Evolutionary conservation across 2,329 filamentous ascomycete species (phyloP).

Genomic region (Paecilomyces sp.): DNA sequence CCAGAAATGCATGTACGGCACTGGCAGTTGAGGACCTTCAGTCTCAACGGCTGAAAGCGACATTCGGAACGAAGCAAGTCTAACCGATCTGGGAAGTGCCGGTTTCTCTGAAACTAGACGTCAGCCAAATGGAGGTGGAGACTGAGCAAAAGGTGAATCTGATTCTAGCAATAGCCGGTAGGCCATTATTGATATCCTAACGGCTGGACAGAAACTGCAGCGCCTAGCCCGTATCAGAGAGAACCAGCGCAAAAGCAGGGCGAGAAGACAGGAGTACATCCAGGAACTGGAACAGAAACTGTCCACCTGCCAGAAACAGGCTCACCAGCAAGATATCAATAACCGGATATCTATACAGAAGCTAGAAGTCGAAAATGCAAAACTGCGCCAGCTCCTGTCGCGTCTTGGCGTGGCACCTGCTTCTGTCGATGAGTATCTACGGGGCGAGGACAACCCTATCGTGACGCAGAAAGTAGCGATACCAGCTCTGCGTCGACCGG

Average conservation of each 20-base stretch:
- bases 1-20: not conserved
- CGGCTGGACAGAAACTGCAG: constrained; percentile 15
- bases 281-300: constrained; percentile 29
- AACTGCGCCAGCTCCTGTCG: constrained; percentile 18
- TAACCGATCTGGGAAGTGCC: not conserved
- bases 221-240: constrained; percentile 34
- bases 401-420: constrained; percentile 16
- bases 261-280: constrained; percentile 27
- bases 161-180: not conserved
- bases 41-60: not conserved
- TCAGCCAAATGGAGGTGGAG: not conserved
- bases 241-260: constrained; percentile 32
- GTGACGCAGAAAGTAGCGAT: constrained; percentile 26
- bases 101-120: not conserved
- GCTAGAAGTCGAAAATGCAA: constrained; percentile 26
- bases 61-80: not conserved
- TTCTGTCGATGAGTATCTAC: constrained; percentile 21
- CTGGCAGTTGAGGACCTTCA: not conserved
- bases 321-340: constrained; percentile 24
- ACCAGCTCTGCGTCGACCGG: constrained; percentile 17
- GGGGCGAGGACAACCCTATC: constrained; percentile 10
- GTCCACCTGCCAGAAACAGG: constrained; percentile 17
- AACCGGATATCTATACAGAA: constrained; percentile 25
- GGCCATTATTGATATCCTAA: constrained; percentile 1
- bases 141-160: constrained; percentile 1